These are phyloP conservation scores for Schizosaccharomyces lindneri DNA, from an alignment of 805 yeast species.

Conservation along the genomic window DNA sequence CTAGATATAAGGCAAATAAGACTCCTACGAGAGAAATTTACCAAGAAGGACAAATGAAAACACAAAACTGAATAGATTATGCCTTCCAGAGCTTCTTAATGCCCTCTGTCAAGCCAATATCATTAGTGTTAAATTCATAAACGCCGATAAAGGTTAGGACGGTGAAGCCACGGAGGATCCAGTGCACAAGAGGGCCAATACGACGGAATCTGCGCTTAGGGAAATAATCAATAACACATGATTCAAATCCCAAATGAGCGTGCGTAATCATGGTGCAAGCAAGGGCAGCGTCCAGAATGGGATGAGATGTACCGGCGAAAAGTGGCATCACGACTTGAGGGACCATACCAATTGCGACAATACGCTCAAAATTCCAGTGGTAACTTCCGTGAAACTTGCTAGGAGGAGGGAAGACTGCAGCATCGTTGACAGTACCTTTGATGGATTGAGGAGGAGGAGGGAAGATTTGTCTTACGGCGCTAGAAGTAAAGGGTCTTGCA, in stretches of 20 bases:
- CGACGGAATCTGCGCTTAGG: slow-evolving; percentile 67
- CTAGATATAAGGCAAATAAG: not conserved
- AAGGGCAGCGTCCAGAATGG: slow-evolving; percentile 48
- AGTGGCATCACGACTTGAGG: slow-evolving; percentile 62
- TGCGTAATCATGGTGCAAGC: slow-evolving; percentile 47
- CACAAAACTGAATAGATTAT: slow-evolving; percentile 7
- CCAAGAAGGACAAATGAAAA: no score
- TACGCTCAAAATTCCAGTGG: slow-evolving; percentile 83
- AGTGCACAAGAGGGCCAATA: slow-evolving; percentile 45
- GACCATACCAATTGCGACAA: slow-evolving; percentile 40
- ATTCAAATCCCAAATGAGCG: slow-evolving; percentile 62
- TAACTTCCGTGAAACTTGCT: slow-evolving; percentile 52
- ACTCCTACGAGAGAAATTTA: not conserved
- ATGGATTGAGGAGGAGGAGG: slow-evolving; percentile 3
- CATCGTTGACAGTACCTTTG: slow-evolving; percentile 44
- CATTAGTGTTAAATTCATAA: slow-evolving; percentile 48
- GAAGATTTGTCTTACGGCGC: not conserved
- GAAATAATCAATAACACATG: slow-evolving; percentile 82
- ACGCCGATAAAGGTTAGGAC: slow-evolving; percentile 50
- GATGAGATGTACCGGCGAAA: slow-evolving; percentile 44
- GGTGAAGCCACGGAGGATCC: slow-evolving; percentile 47
- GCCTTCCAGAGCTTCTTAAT: slow-evolving; percentile 38
- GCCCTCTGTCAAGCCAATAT: slow-evolving; percentile 52
- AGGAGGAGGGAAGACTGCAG: slow-evolving; percentile 40
- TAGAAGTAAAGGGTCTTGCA: not conserved